Conservation (phyloP, 441 rosid genomes). For the Pelargonium citronellum region DNA sequence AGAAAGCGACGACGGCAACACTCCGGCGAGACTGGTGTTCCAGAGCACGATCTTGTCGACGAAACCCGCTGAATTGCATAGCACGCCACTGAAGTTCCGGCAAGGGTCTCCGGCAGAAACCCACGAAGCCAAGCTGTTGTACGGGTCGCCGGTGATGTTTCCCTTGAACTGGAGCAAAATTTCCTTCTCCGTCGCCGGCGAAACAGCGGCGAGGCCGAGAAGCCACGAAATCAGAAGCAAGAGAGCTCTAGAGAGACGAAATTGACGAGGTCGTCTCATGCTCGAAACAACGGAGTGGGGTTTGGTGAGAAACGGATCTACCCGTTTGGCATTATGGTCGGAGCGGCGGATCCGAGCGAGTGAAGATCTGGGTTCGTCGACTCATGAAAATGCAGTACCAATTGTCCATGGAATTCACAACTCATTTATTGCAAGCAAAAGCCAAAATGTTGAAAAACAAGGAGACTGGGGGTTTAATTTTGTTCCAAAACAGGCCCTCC, state of each 20-base stretch:
- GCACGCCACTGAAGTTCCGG: conserved; percentile 55
- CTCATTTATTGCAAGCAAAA: not conserved
- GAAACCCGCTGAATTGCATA: conserved; percentile 60
- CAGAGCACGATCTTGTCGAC: conserved; percentile 82
- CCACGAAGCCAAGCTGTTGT: conserved; percentile 66
- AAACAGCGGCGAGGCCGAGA: conserved; percentile 33
- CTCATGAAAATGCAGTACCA: not conserved
- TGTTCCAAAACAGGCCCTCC: not conserved
- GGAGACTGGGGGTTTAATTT: not conserved
- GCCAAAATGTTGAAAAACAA: not conserved
- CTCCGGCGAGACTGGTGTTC: conserved; percentile 73
- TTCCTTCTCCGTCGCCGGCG: conserved; percentile 57
- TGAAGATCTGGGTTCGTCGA: conserved; percentile 23
- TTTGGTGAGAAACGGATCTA: conserved; percentile 32
- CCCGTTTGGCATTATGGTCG: conserved; percentile 68
- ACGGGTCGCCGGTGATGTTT: conserved; percentile 59
- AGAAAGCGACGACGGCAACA: conserved; percentile 57
- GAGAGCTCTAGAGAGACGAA: conserved; percentile 39
- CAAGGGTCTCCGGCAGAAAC: conserved; percentile 52
- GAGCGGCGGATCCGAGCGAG: conserved; percentile 26
- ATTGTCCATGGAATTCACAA: not conserved
- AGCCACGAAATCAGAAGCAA: conserved; percentile 30
- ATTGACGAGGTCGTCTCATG: conserved; percentile 51
- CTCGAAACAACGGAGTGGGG: conserved; percentile 33
- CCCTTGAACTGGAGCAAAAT: conserved; percentile 79